Conservation (phyloP, 2,329 filamentous ascomycete species). For the Parasarocladium wereldwijsianum region DNA sequence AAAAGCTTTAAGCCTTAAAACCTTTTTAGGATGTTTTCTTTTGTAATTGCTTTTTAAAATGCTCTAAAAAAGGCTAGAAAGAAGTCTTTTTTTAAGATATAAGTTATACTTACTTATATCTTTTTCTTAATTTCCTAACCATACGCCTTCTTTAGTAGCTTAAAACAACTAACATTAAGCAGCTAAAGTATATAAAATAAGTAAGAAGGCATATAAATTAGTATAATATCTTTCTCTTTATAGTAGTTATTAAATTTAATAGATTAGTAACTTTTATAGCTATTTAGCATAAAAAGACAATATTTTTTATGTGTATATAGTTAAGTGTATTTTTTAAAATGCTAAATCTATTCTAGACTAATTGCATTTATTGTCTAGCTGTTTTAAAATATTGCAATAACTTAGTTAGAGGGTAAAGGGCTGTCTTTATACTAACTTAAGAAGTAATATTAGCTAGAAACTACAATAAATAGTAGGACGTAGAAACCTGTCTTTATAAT, state of each 20-base stretch:
- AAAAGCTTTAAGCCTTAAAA: too few species aligned
- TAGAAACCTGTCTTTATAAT: too few species aligned
- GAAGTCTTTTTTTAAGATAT: constrained; percentile 15
- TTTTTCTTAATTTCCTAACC: constrained; percentile 12
- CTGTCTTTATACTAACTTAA: constrained; percentile 8
- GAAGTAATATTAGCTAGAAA: too few species aligned
- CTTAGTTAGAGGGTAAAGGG: constrained; percentile 12
- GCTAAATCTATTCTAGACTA: constrained; percentile 17
- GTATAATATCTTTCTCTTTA: constrained; percentile 4
- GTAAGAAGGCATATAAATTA: constrained; percentile 18
- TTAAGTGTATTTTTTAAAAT: constrained; percentile 18
- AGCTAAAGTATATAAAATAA: constrained; percentile 22
- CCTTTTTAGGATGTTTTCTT: constrained; percentile 12
- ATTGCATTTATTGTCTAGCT: constrained; percentile 19
- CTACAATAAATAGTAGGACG: too few species aligned
- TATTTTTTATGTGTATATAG: constrained; percentile 11
- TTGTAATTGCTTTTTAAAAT: constrained; percentile 11
- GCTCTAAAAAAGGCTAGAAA: constrained; percentile 12
- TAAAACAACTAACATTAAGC: constrained; percentile 22
- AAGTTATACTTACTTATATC: constrained; percentile 13
- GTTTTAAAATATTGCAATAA: constrained; percentile 15
- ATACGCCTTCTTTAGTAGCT: constrained; percentile 18
- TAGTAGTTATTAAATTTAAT: background rate
- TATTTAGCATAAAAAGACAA: constrained; percentile 8
- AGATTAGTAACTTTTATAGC: background rate